These are phyloP conservation scores for Candida tammaniensis DNA, from an alignment of 805 yeast species.

Conservation along the genomic window DNA sequence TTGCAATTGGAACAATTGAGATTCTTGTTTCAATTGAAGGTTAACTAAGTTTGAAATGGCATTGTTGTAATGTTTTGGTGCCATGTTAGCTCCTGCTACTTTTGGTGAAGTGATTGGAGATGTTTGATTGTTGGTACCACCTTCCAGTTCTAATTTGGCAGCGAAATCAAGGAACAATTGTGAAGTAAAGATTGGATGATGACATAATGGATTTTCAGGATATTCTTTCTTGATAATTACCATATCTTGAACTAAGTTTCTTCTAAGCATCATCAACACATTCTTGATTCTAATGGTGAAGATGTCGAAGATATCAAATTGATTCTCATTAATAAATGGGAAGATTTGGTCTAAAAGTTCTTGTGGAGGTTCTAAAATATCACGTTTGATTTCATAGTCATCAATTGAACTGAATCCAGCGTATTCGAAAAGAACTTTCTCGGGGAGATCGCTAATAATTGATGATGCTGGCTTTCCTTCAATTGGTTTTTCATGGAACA, in stretches of 20 bases:
- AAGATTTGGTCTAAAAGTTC: slow-evolving; percentile 24
- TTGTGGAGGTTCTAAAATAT: slow-evolving; percentile 22
- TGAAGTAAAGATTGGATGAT: slow-evolving; percentile 24
- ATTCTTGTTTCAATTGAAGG: slow-evolving; percentile 6
- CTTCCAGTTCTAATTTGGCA: slow-evolving; percentile 9
- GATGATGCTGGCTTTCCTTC: slow-evolving; percentile 9
- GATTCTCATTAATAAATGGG: slow-evolving; percentile 22
- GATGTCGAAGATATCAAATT: slow-evolving; percentile 8
- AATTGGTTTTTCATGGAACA: slow-evolving; percentile 12
- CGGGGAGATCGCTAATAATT: slow-evolving; percentile 13
- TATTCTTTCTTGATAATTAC: slow-evolving; percentile 18
- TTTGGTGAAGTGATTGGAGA: slow-evolving; percentile 5
- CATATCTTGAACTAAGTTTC: slow-evolving; percentile 29
- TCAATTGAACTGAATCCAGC: slow-evolving; percentile 22
- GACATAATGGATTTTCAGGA: slow-evolving; percentile 22
- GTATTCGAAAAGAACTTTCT: slow-evolving; percentile 13
- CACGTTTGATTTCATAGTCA: slow-evolving; percentile 19
- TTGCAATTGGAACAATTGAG: slow-evolving; percentile 12
- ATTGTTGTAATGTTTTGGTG: slow-evolving; percentile 1
- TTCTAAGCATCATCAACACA: slow-evolving; percentile 19
- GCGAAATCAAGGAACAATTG: slow-evolving; percentile 17
- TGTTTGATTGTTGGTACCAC: slow-evolving; percentile 6
- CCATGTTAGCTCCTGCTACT: background rate
- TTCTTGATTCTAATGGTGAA: slow-evolving; percentile 13
- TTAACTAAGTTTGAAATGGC: slow-evolving; percentile 1